phyloP scores from a whole-genome alignment of 2,329 filamentous ascomycete species.

The Stromatinia cepivora region DNA sequence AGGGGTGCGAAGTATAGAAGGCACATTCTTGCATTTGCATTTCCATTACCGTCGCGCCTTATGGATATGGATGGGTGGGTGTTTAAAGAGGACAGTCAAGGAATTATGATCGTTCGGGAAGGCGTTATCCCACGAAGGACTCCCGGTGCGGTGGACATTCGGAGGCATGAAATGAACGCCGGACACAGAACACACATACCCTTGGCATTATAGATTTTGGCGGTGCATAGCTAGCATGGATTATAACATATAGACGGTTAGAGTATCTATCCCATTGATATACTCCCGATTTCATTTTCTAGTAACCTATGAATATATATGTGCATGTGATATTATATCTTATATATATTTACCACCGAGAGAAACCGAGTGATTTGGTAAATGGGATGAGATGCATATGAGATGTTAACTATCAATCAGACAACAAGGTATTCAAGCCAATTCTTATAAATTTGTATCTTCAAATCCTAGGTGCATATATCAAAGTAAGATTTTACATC shows the following conservation, averaged over 20 bases:
- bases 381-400: no score
- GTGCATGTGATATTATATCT: background rate
- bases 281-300: no score
- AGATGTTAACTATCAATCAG: no score
- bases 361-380: no score
- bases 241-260: background rate
- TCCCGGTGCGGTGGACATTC: background rate
- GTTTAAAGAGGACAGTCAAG: background rate
- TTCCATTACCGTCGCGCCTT: no score
- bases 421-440: no score
- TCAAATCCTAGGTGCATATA: no score
- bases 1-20: background rate
- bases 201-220: background rate
- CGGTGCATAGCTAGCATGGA: constrained; percentile 2
- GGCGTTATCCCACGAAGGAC: background rate
- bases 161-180: background rate
- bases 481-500: no score
- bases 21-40: background rate
- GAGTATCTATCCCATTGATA: background rate
- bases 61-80: background rate
- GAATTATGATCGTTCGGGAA: no score
- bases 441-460: no score
- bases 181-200: background rate
- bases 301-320: background rate
- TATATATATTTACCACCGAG: no score